Evolutionary conservation across 257 asterid genomes (phyloP), one percentile per base, ranked within the genome.

Genomic region (Fraxinus americana): DNA sequence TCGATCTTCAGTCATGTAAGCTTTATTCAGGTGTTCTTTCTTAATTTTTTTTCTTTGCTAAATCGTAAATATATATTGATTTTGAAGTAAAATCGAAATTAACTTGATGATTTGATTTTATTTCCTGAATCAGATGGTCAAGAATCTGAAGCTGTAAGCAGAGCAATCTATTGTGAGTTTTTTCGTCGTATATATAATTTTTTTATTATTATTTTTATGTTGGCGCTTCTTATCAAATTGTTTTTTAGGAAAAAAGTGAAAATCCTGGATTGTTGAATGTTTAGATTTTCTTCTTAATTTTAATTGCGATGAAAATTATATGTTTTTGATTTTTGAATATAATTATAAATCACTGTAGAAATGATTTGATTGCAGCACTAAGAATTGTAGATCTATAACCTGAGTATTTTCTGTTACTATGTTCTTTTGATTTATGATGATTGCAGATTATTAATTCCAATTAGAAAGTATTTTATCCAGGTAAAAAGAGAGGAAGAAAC

Each of bases 1-100:
- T 79, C 79, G 72, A 50, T 79, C 70, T 52, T 38, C 77, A 23
- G 32, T 57, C 30, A 39, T 12, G 79, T 79, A 74, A 79, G 83
- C 39, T 74, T 52, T 29, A 16, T 52, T 79, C 69, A 43, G 32
- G 57, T 52, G 14, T 34, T 13, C 10, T 52, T 52, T 73, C 30
- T 25, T 39, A 7, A 2, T 63, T n/a, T 19, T 27, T 27, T 32
- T 0, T 48, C 41, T 66, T 75, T 59, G 67, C 67, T 57, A 21
- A n/a, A 57, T 7, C 27, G 66, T 9, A 19, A 57, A 7, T 21
- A 4, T 57, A 30, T 59, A n/a, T 21, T 59, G 23, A 21, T 8
- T 8, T n/a, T 59, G 67, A 59, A 19, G 30, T 59, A 30, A 59
- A 59, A 59, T 59, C 16, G 67, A 59, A 8, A 21, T 57, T 59